These are phyloP conservation scores for Exophiala sideris DNA, from an alignment of 2,329 filamentous ascomycete species.

Conservation along the genomic window DNA sequence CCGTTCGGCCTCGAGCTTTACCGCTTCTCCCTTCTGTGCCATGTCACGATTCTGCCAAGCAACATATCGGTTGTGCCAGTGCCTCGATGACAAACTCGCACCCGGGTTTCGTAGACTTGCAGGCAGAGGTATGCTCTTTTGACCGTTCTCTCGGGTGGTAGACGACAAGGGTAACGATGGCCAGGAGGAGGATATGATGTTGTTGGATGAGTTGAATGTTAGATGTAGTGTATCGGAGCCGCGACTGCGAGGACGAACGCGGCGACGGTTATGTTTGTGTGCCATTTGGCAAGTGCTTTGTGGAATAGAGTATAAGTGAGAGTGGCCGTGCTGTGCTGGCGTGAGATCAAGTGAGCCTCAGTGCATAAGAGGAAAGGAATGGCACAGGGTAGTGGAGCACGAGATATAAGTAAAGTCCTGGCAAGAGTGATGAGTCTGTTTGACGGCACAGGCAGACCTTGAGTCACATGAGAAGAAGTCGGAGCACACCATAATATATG, in stretches of 20 bases:
- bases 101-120: conserved; percentile 28
- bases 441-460: conserved; percentile 5
- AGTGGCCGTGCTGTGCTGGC: conserved; percentile 8
- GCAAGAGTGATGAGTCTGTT: not conserved
- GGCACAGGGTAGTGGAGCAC: not conserved
- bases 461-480: conserved; percentile 23
- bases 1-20: conserved; percentile 38
- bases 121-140: conserved; percentile 25
- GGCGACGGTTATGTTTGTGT: conserved; percentile 47
- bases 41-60: conserved; percentile 40
- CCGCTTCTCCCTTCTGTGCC: conserved; percentile 31
- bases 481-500: conserved; percentile 1
- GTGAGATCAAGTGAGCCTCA: conserved; percentile 19
- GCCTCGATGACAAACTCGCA: conserved; percentile 31
- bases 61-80: conserved; percentile 42
- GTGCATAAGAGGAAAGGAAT: not conserved
- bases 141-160: not conserved
- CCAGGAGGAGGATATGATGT: conserved; percentile 17
- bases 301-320: not conserved
- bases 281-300: conserved; percentile 34
- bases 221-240: conserved; percentile 30
- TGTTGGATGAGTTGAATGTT: conserved; percentile 26
- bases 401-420: conserved; percentile 10
- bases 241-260: conserved; percentile 41
- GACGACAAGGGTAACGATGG: conserved; percentile 14